Evolutionary conservation across 148 eudicot genomes (phyloP), one percentile per base, ranked within the genome.

Genomic region (Agrostemma githago): DNA sequence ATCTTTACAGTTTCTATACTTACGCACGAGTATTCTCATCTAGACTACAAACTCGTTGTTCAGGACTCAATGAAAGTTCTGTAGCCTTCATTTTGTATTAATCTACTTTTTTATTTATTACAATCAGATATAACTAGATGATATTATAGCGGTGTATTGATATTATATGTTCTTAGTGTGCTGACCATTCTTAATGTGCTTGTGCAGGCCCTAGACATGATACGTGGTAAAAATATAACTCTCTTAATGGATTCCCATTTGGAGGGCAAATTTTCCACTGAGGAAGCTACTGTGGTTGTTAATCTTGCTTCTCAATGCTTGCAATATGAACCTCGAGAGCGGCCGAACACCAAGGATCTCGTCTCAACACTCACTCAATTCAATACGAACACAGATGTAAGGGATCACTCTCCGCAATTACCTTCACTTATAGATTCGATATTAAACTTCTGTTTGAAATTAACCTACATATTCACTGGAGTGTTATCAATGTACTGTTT

Each of bases 291-390:
- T 38, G 79, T 8, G 59, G 84, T 88, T 46, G 83, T 88, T 64
- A 78, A 76, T 74, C 88, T 88, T 79, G 92, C 88, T 71, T 86
- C 89, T 10, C 86, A 75, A 57, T 88, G 92, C 71, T 77, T 88
- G 84, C 88, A 88, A 79, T 86, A 86, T 66, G 92, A 88, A 82
- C 89, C 92, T 16, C 83, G 88, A 71, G 92, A 88, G 64, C 83
- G 92, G 53, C 92, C 92, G 11, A 82, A 72, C 68, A 78, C 85
- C 59, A 82, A 75, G 73, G 88, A 86, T 73, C 88, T 88, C 54
- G 88, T 86, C 72, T 74, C 86, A 44, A 77, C 89, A 53, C 86
- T 88, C 56, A 53, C 83, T 51, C 88, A 89, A 6, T 80, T 86
- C 58, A 77, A 83, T 60, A 76, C 76, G 63, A 83, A 79, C 71